phyloP scores from a whole-genome alignment of 352 stramenopile species.

The Thraustochytrium sp. region DNA sequence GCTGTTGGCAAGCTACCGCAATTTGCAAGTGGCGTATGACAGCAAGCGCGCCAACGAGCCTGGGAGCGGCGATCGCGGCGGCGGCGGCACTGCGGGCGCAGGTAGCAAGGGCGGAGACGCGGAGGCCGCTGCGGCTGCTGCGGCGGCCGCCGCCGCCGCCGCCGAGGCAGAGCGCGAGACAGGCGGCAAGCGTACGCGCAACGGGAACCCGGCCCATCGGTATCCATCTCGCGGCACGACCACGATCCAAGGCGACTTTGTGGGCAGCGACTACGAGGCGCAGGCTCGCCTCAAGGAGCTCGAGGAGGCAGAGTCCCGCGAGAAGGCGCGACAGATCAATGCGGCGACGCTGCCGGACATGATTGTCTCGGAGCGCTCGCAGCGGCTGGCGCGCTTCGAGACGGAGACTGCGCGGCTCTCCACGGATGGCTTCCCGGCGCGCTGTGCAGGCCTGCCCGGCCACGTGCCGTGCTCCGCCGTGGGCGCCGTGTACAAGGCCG shows the following conservation, averaged over 20 bases:
- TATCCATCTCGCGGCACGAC: constrained; percentile 22
- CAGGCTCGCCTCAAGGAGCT: constrained; percentile 36
- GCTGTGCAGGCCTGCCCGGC: neutral
- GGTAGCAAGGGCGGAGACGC: neutral
- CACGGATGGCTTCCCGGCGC: neutral
- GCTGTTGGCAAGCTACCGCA: neutral
- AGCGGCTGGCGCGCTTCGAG: neutral
- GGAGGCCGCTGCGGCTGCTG: neutral
- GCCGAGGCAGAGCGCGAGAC: neutral
- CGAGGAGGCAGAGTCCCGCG: neutral
- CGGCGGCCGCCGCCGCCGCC: neutral
- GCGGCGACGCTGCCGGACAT: constrained; percentile 19
- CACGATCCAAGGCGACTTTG: constrained; percentile 15
- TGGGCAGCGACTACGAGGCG: neutral
- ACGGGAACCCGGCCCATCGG: neutral
- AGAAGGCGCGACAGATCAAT: constrained; percentile 35
- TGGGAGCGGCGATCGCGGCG: neutral
- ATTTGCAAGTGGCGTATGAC: neutral
- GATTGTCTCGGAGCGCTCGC: neutral
- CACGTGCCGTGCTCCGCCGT: neutral
- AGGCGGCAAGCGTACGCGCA: neutral
- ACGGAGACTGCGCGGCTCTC: neutral
- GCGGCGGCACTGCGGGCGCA: neutral
- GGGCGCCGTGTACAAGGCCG: neutral
- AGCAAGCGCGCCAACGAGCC: neutral